Evolutionary conservation across 2,329 filamentous ascomycete species (phyloP).

Genomic region (Herpotrichia juniperi): DNA sequence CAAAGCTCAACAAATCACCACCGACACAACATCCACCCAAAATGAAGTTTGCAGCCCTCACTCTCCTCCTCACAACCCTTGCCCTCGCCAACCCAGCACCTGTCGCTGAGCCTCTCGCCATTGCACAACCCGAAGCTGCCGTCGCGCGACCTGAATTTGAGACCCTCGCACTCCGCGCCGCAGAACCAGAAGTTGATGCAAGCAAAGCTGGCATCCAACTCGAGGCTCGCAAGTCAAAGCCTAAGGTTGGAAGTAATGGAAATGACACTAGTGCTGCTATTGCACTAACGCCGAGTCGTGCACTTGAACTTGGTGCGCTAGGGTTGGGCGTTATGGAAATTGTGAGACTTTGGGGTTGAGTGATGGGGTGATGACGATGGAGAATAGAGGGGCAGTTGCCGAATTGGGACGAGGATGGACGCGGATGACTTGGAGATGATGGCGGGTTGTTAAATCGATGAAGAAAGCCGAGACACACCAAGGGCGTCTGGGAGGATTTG

Average conservation of each 20-base stretch:
- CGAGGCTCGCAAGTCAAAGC: constrained; percentile 23
- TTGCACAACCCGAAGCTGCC: constrained; percentile 14
- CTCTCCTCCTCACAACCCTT: constrained; percentile 31
- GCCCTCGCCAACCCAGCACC: constrained; percentile 36
- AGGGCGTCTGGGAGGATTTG: no score
- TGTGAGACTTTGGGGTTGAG: constrained; percentile 9
- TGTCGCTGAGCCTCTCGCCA: background rate
- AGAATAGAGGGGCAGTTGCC: background rate
- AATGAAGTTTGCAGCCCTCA: constrained; percentile 34
- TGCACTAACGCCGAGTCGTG: constrained; percentile 23
- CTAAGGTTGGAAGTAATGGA: constrained; percentile 3
- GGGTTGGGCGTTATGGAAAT: constrained; percentile 27
- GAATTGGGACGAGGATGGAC: background rate
- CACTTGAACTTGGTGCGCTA: constrained; percentile 31
- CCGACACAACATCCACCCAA: background rate
- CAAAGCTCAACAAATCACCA: background rate
- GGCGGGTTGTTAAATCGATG: no score
- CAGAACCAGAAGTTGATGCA: constrained; percentile 16
- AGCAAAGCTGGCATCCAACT: constrained; percentile 21
- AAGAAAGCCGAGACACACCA: no score
- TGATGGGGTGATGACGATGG: background rate
- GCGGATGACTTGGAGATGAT: no score
- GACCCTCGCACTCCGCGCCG: constrained; percentile 15
- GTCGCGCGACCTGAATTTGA: constrained; percentile 9
- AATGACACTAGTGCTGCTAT: constrained; percentile 24